Percentiles rank a stretch among this genome's conserved stretches.
Conservation (phyloP, 495 filamentous ascomycete genomes). For the Xylaria nigripes region DNA sequence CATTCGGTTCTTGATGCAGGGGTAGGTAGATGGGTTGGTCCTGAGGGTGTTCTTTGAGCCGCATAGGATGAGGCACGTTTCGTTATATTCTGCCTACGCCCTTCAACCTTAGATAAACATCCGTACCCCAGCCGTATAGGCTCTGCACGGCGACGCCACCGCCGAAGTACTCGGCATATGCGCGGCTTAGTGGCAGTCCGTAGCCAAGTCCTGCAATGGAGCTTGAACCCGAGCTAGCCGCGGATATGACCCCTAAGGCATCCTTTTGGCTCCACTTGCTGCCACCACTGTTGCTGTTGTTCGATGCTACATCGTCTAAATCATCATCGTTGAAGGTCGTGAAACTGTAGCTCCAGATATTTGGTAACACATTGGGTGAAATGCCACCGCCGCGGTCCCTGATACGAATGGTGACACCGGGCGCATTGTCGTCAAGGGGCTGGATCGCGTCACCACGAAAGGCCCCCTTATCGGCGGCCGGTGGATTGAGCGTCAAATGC, state of each 20-base stretch:
- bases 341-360: constrained; percentile 94
- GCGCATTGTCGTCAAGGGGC: constrained; percentile 54
- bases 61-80: no score
- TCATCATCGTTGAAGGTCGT: constrained; percentile 73
- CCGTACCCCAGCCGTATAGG: constrained; percentile 83
- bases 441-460: constrained; percentile 41
- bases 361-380: constrained; percentile 64
- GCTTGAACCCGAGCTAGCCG: constrained; percentile 54
- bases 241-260: constrained; percentile 64
- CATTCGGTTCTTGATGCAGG: no score
- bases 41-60: no score
- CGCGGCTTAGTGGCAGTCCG: constrained; percentile 80
- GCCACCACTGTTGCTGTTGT: constrained; percentile 12
- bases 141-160: constrained; percentile 93
- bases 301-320: constrained; percentile 34
- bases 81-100: constrained; percentile 67
- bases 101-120: constrained; percentile 59
- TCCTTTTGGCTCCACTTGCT: constrained; percentile 41
- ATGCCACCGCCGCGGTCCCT: constrained; percentile 94
- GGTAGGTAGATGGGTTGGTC: no score
- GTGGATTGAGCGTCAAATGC: constrained; percentile 63
- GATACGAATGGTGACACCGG: constrained; percentile 90
- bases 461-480: constrained; percentile 47
- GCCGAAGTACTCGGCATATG: constrained; percentile 97
- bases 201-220: constrained; percentile 88